Evolutionary conservation across 2,329 filamentous ascomycete species (phyloP).

Genomic region (Pseudocercospora eumusae): DNA sequence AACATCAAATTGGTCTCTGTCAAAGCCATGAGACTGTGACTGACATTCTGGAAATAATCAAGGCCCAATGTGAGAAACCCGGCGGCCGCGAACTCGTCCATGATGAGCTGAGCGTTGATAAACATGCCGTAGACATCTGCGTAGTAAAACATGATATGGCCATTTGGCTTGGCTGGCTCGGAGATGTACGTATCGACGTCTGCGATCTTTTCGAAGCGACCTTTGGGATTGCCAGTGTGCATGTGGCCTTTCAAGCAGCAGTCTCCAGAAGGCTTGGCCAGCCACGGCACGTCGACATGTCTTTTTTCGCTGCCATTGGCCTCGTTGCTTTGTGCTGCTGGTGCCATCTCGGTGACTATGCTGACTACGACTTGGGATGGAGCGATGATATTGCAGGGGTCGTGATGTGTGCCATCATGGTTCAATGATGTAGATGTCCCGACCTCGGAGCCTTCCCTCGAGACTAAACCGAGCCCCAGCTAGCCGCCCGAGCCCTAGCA

Average conservation of each 20-base stretch:
- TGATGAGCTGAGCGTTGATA: conserved; percentile 29
- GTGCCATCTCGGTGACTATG: neutral
- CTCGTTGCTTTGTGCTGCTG: conserved; percentile 11
- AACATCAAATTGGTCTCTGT: neutral
- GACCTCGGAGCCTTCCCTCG: conserved; percentile 1
- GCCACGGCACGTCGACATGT: conserved; percentile 23
- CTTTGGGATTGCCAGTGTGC: conserved; percentile 26
- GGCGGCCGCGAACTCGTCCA: conserved; percentile 29
- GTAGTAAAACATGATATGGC: conserved; percentile 30
- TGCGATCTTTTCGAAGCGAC: conserved; percentile 24
- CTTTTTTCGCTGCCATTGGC: conserved; percentile 8
- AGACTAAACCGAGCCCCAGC: neutral
- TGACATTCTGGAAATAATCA: conserved; percentile 31
- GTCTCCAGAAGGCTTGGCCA: conserved; percentile 26
- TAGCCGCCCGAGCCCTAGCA: too few species aligned
- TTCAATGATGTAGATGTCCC: neutral
- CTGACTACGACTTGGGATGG: neutral
- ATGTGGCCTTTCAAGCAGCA: conserved; percentile 31
- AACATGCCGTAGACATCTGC: conserved; percentile 32
- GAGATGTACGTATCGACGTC: conserved; percentile 31
- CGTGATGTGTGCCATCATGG: neutral
- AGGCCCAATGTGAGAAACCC: conserved; percentile 18
- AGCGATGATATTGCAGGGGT: neutral
- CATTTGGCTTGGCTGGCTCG: conserved; percentile 18
- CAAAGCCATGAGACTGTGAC: neutral